Base-by-base conservation (phyloP, 2,329 filamentous ascomycete genomes). In the Cryphonectria naterciae region DNA sequence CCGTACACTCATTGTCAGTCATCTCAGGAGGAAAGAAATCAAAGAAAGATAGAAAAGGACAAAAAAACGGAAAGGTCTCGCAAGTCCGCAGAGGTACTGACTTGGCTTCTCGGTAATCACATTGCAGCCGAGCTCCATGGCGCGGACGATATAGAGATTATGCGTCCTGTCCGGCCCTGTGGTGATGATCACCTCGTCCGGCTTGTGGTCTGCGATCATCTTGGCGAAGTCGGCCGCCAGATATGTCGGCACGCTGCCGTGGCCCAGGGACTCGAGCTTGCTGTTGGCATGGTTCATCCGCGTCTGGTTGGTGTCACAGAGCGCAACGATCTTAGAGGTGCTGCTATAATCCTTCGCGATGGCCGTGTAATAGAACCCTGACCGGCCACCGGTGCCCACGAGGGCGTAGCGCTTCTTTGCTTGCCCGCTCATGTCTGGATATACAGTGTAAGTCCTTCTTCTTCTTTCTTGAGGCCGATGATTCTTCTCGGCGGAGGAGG, bases 21-120 rank as follows among this genome's bases (percentile, higher is more conserved):
- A 32, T 15, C 25, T 37, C 13, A 15, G 54, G n/a, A 25, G 37
- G 10, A 37, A 22, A 25, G 35, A 32, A 10, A 25, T 15, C 2
- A 17, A 17, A 41, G 10, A 4, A 10, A 22, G 4, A 17, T 25
- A 22, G 10, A 10, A 7, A 49, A n/a, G n/a, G 22, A 19, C 7
- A 8, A 6, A 22, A 22, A 28, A 17, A 2, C 15, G 1, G 10
- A 39, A 39, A 13, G 8, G 39, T 65, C 60, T 19, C 67, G 46
- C 22, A 15, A 22, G 10, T 28, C 22, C 10, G 15, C 22, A 19
- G 3, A 13, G 13, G 3, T 5, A 69, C 70, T 67, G 10, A 72
- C 70, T 90, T 5, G 88, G 88, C 77, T 91, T 91, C 75, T 90
- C 88, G 0, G 86, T 90, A n/a, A 90, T 81, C 0, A 89, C 88